These are phyloP conservation scores for Chenopodium album DNA, from an alignment of 148 eudicot genomes.

Conservation along the genomic window DNA sequence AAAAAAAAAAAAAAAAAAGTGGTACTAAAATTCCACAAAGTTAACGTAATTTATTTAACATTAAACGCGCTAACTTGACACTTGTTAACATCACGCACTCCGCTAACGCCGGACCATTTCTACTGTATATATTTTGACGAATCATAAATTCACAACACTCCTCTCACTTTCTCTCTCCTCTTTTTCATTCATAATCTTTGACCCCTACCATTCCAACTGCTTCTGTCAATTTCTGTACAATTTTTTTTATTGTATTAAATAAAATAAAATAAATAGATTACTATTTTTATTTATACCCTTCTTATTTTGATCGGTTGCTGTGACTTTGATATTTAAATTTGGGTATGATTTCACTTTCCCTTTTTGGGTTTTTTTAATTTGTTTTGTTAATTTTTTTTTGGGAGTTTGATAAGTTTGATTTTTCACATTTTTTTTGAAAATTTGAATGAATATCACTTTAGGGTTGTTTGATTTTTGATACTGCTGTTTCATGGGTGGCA, in stretches of 20 bases:
- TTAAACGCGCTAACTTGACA: background rate
- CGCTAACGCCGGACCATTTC: background rate
- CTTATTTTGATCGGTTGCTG: too few species aligned
- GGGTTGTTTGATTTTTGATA: background rate
- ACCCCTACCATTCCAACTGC: background rate
- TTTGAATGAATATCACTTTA: background rate
- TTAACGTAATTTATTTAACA: background rate
- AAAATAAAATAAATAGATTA: too few species aligned
- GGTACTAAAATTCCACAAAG: background rate
- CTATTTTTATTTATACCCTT: too few species aligned
- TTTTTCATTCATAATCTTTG: background rate
- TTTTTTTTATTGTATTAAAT: too few species aligned
- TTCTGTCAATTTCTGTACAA: background rate
- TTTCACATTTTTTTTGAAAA: background rate
- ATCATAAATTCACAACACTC: background rate
- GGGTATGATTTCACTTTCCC: background rate
- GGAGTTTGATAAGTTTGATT: background rate
- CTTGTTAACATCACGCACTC: background rate
- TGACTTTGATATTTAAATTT: too few species aligned
- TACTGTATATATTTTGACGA: background rate
- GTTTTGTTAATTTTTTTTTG: background rate
- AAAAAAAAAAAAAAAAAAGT: background rate
- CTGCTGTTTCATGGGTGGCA: background rate
- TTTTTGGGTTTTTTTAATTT: background rate
- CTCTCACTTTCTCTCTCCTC: background rate